Percentiles rank a stretch among this genome's conserved stretches.
Evolutionary conservation across 352 stramenopile species (phyloP).

Genomic region (Albugo laibachii): DNA sequence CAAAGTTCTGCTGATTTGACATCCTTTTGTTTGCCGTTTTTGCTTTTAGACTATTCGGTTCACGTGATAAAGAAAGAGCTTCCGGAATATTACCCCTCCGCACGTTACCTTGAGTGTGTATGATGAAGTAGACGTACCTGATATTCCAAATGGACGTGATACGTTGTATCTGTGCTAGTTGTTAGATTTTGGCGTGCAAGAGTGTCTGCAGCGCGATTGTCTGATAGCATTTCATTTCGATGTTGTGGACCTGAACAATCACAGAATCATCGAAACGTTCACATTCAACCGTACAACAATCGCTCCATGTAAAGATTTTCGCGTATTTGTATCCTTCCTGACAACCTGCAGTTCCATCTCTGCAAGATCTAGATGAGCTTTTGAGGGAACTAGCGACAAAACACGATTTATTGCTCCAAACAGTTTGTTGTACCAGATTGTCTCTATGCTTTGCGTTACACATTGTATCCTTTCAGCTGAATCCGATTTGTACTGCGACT

Average conservation of each 20-base stretch:
- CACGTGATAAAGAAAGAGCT: too few relatives aligned
- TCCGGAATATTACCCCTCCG: too few relatives aligned
- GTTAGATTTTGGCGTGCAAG: too few relatives aligned
- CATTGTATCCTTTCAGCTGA: constrained; percentile 3
- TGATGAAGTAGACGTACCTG: constrained; percentile 1
- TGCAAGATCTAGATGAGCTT: background rate
- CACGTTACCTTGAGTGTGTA: background rate
- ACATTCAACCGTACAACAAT: constrained; percentile 1
- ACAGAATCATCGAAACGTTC: constrained; percentile 6
- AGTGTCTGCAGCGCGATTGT: background rate
- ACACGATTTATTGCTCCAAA: constrained; percentile 11
- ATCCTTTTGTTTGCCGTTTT: background rate
- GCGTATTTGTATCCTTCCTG: background rate
- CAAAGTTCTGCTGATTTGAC: constrained; percentile 7
- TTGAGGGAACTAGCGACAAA: constrained; percentile 8
- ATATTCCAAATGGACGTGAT: constrained; percentile 4
- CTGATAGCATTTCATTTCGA: constrained; percentile 4
- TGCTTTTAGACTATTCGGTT: too few relatives aligned
- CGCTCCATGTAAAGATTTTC: background rate
- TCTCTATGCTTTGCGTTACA: background rate
- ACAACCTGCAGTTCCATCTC: background rate
- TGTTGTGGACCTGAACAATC: constrained; percentile 1
- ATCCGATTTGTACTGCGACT: constrained; percentile 1
- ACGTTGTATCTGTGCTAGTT: too few relatives aligned
- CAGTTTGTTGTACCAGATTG: constrained; percentile 2